Conservation (phyloP, 352 stramenopile genomes). For the Globisporangium splendens region DNA sequence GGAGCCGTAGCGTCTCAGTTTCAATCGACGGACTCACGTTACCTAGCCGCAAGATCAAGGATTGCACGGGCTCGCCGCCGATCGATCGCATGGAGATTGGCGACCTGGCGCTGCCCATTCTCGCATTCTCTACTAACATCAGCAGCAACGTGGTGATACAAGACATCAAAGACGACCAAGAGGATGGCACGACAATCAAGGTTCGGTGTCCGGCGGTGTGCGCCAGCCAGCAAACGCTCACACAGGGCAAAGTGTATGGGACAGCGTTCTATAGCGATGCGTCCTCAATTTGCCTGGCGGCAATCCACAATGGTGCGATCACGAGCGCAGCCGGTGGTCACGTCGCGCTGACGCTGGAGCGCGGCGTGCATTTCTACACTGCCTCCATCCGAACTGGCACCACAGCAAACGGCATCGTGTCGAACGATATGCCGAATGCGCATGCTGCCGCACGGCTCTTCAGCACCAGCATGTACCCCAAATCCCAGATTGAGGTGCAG, state of each 20-base stretch:
- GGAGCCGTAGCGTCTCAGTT: constrained; percentile 35
- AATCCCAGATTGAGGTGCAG: constrained; percentile 76
- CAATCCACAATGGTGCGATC: constrained; percentile 87
- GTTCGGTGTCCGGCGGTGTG: constrained; percentile 74
- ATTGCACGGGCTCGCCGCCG: constrained; percentile 91
- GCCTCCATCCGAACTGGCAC: constrained; percentile 24
- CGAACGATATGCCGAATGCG: constrained; percentile 31
- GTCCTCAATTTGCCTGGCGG: constrained; percentile 88
- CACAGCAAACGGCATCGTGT: constrained; percentile 57
- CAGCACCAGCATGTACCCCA: constrained; percentile 40
- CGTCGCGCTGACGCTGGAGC: constrained; percentile 70
- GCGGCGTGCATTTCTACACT: constrained; percentile 35
- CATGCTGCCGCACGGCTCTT: constrained; percentile 52
- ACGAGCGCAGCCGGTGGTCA: constrained; percentile 37
- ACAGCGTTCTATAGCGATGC: constrained; percentile 84
- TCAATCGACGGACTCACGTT: constrained; percentile 44
- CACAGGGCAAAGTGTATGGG: constrained; percentile 43
- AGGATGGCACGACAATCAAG: constrained; percentile 88
- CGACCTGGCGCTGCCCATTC: constrained; percentile 38
- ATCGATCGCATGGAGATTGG: constrained; percentile 78
- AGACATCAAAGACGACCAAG: constrained; percentile 77
- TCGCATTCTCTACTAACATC: constrained; percentile 13
- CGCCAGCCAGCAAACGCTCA: constrained; percentile 5
- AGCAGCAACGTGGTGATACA: constrained; percentile 12
- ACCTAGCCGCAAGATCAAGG: constrained; percentile 73